A percentile compares a stretch with the other conserved stretches of the same genome.
These are phyloP conservation scores for Salicornia ramosissima DNA, from an alignment of 148 eudicot genomes.

Conservation along the genomic window DNA sequence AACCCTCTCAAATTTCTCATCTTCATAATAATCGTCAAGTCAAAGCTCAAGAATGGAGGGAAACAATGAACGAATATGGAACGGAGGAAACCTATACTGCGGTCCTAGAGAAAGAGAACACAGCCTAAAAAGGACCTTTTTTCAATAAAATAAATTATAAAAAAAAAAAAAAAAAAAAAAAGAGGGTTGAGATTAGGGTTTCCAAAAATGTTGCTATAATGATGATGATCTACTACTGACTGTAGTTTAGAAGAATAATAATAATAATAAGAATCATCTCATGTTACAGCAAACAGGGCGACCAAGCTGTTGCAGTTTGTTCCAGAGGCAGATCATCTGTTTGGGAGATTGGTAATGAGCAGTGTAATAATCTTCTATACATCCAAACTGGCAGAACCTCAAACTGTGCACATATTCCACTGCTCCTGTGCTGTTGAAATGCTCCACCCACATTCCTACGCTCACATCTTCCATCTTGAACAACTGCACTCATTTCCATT, in stretches of 20 bases:
- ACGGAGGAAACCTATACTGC: slow-evolving; percentile 19
- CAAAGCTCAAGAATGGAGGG: neutral
- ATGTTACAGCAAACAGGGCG: slow-evolving; percentile 79
- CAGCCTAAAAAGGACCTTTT: slow-evolving; percentile 20
- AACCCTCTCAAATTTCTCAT: slow-evolving; percentile 15
- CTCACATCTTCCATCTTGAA: slow-evolving; percentile 99
- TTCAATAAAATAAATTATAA: slow-evolving; percentile 21
- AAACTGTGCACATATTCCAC: slow-evolving; percentile 77
- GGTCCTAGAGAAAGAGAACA: slow-evolving; percentile 21
- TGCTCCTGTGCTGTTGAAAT: slow-evolving; percentile 48
- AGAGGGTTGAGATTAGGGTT: slow-evolving; percentile 15
- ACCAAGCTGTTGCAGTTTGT: slow-evolving; percentile 57
- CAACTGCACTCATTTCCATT: slow-evolving; percentile 38
- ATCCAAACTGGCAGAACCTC: slow-evolving; percentile 79
- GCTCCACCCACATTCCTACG: slow-evolving; percentile 97
- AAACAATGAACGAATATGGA: slow-evolving; percentile 27
- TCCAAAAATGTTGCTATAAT: slow-evolving; percentile 31
- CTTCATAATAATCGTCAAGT: slow-evolving; percentile 14
- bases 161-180: too few species aligned
- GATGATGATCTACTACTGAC: too few species aligned
- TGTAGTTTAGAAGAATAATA: too few species aligned
- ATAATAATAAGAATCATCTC: too few species aligned
- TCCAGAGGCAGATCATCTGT: slow-evolving; percentile 94
- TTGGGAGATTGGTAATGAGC: slow-evolving; percentile 93
- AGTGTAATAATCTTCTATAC: slow-evolving; percentile 71